phyloP scores from a whole-genome alignment of 352 stramenopile genomes.

The Globisporangium cystogenes region DNA sequence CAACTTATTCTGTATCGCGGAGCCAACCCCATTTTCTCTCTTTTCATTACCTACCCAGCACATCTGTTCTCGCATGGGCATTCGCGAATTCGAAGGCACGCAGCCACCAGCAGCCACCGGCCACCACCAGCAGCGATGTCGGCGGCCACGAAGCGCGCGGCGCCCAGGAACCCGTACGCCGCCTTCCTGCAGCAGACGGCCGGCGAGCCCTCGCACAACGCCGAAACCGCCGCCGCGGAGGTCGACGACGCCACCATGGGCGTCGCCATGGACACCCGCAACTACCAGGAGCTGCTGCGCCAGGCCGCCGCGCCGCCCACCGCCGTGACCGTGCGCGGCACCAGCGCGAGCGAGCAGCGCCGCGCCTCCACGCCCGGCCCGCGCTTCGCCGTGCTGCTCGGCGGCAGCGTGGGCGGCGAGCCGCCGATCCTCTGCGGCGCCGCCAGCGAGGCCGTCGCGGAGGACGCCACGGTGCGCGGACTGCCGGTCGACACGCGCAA shows the following conservation, averaged over 20 bases:
- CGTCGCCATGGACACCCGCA: constrained; percentile 51
- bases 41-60: too few relatives aligned
- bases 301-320: constrained; percentile 15
- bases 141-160: constrained; percentile 12
- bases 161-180: constrained; percentile 12
- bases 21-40: too few relatives aligned
- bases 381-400: constrained; percentile 9
- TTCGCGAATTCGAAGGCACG: too few relatives aligned
- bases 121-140: not conserved
- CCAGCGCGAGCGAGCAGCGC: constrained; percentile 3
- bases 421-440: not conserved
- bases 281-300: constrained; percentile 52
- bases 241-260: constrained; percentile 21
- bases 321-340: constrained; percentile 10
- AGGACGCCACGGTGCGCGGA: constrained; percentile 12
- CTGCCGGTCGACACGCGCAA: constrained; percentile 31
- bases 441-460: not conserved
- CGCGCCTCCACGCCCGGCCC: not conserved
- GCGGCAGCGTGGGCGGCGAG: not conserved
- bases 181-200: constrained; percentile 12
- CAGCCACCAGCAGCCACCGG: too few relatives aligned
- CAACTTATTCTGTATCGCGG: too few relatives aligned
- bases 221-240: not conserved
- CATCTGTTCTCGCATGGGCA: too few relatives aligned
- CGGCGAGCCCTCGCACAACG: not conserved